Conservation (phyloP, 225 moss, liverwort and hornwort genomes). For the Sphagnum contortum region DNA sequence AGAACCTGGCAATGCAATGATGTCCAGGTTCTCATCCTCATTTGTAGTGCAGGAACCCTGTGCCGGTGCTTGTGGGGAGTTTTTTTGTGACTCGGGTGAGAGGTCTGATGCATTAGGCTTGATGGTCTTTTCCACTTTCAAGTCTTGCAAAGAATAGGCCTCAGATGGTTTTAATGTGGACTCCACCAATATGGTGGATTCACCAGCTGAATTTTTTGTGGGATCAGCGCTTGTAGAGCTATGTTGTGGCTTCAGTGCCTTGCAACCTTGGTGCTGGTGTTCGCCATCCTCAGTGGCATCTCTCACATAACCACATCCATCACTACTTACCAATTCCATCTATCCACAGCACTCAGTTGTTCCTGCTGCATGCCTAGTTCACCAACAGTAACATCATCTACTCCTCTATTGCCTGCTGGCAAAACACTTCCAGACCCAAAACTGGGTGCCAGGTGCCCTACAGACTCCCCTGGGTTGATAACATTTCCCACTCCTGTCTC, state of each 20-base stretch:
- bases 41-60: no score
- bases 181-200: no score
- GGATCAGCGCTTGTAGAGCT: no score
- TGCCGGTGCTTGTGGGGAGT: no score
- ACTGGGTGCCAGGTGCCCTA: neutral
- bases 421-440: neutral
- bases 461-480: conserved; percentile 1
- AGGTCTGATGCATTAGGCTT: no score
- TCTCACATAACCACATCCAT: neutral
- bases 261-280: neutral
- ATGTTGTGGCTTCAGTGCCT: neutral
- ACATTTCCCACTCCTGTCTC: conserved; percentile 5
- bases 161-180: no score
- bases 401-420: neutral
- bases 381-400: neutral
- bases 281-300: neutral
- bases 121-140: no score
- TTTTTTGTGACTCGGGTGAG: no score
- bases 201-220: no score
- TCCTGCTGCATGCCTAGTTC: neutral
- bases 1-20: no score
- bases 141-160: no score
- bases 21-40: no score
- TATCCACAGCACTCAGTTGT: neutral
- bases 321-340: neutral